phyloP scores from a whole-genome alignment of 441 rosid genomes.

The Croton laevigatus region DNA sequence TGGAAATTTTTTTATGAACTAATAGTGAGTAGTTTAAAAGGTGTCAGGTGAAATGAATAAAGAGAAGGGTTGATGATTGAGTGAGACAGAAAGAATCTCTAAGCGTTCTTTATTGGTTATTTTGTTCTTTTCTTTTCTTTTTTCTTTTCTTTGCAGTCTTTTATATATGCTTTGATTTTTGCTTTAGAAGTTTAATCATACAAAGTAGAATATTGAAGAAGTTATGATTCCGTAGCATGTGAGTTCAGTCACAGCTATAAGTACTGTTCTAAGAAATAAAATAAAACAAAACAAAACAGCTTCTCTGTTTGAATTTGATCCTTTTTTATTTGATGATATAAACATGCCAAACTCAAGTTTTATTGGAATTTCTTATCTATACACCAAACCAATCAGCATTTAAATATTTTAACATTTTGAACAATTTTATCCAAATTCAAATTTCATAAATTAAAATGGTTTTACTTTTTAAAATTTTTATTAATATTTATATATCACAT shows the following conservation, averaged over 20 bases:
- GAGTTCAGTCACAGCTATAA: not conserved
- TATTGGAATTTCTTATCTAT: too few relatives aligned
- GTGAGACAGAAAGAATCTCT: constrained; percentile 19
- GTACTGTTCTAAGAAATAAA: too few relatives aligned
- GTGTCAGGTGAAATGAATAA: constrained; percentile 15
- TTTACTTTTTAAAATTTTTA: too few relatives aligned
- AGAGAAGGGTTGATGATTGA: constrained; percentile 14
- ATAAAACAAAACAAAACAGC: too few relatives aligned
- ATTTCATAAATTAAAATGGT: too few relatives aligned
- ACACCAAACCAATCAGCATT: too few relatives aligned
- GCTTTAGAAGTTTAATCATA: constrained; percentile 10
- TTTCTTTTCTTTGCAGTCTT: not conserved
- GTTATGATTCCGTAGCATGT: not conserved
- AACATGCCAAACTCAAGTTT: too few relatives aligned
- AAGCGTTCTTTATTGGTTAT: not conserved
- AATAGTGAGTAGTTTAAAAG: not conserved
- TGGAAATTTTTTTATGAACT: not conserved
- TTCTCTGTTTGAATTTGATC: not conserved
- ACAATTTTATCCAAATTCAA: too few relatives aligned
- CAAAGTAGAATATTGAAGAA: constrained; percentile 4
- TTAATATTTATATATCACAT: too few relatives aligned
- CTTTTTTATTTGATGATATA: too few relatives aligned
- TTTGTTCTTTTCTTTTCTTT: not conserved
- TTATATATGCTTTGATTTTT: not conserved
- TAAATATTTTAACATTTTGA: too few relatives aligned